Percentiles rank a stretch among this genome's conserved stretches.
These are phyloP conservation scores for Lepidium didymum DNA, from an alignment of 345 rosid genomes.

Conservation along the genomic window DNA sequence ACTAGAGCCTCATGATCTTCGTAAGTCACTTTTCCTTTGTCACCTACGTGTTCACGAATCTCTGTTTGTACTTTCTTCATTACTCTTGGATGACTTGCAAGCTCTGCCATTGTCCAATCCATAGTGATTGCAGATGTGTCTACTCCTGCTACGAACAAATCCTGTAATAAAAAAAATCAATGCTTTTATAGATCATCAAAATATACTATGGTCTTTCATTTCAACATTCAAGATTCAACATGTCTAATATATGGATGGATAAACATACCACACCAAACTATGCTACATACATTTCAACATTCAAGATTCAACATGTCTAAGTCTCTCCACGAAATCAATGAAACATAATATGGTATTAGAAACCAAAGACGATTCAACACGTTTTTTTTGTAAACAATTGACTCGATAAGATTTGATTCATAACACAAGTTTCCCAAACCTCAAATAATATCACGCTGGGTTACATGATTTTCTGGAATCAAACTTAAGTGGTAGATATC, in stretches of 20 bases:
- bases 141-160: constrained; percentile 24
- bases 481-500: too few species aligned
- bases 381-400: too few species aligned
- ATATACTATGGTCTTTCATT: background rate
- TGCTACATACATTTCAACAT: too few species aligned
- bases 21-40: constrained; percentile 25
- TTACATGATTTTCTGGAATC: too few species aligned
- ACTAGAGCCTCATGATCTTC: constrained; percentile 24
- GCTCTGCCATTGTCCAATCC: constrained; percentile 30
- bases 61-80: constrained; percentile 30
- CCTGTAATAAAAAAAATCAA: constrained; percentile 5
- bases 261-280: background rate
- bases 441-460: too few species aligned
- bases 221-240: background rate
- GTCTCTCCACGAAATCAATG: too few species aligned
- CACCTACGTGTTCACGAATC: constrained; percentile 25
- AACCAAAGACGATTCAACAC: too few species aligned
- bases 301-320: too few species aligned
- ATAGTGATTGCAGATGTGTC: constrained; percentile 22
- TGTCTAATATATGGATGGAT: background rate
- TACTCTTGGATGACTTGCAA: constrained; percentile 26
- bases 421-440: too few species aligned
- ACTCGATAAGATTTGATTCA: too few species aligned
- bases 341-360: too few species aligned
- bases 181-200: too few species aligned